These are phyloP conservation scores for Nemania abortiva DNA, from an alignment of 2,329 filamentous ascomycete genomes.

Conservation along the genomic window DNA sequence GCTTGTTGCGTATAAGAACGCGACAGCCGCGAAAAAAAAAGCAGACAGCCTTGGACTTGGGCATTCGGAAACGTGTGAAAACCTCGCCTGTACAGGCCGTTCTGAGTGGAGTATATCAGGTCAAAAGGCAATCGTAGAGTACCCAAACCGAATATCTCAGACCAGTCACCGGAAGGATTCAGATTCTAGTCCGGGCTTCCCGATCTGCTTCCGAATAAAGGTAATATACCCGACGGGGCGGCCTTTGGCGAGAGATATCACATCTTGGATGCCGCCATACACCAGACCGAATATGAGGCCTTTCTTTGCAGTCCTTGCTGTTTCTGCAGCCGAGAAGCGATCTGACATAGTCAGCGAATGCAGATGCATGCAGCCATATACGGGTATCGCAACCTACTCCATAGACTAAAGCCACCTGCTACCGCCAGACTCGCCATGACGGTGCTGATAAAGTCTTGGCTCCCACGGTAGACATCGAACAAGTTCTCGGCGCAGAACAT, in stretches of 20 bases:
- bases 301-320: slow-evolving; percentile 81
- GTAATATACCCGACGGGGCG: slow-evolving; percentile 81
- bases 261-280: slow-evolving; percentile 86
- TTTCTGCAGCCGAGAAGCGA: slow-evolving; percentile 81
- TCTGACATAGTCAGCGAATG: slow-evolving; percentile 62
- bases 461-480: slow-evolving; percentile 78
- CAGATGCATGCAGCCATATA: slow-evolving; percentile 2
- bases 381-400: slow-evolving; percentile 70
- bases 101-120: neutral
- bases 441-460: slow-evolving; percentile 83
- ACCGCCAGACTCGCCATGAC: slow-evolving; percentile 85
- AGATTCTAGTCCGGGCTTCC: slow-evolving; percentile 43
- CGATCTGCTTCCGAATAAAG: slow-evolving; percentile 65
- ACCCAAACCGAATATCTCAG: neutral
- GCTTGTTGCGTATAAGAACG: slow-evolving; percentile 15
- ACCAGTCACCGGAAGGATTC: slow-evolving; percentile 17
- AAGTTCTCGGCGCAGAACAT: slow-evolving; percentile 89
- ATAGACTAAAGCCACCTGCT: slow-evolving; percentile 86
- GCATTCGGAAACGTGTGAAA: neutral
- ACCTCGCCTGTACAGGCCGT: slow-evolving; percentile 1
- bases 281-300: slow-evolving; percentile 82
- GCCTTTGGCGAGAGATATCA: slow-evolving; percentile 75
- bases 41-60: slow-evolving; percentile 2
- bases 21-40: slow-evolving; percentile 17
- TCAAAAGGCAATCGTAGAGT: neutral